Base-by-base conservation (phyloP, 2,329 filamentous ascomycete genomes). In the Ophiostoma tasmaniense region DNA sequence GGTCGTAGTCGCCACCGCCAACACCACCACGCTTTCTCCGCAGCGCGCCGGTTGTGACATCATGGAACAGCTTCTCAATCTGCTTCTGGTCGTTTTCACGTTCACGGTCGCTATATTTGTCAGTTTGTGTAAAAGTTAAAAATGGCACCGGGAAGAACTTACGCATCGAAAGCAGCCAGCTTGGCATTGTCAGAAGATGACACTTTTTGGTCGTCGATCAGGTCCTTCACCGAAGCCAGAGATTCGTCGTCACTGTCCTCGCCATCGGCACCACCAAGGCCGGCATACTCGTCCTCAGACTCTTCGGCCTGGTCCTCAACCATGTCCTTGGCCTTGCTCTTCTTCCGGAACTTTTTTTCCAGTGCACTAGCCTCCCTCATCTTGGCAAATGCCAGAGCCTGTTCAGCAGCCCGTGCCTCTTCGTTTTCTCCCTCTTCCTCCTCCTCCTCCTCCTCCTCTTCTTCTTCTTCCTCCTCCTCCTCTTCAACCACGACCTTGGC, bases 231-330 rank as follows among this genome's bases (percentile, higher is more conserved):
- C 8, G 90, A 84, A 14, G 79, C 86, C 37, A 88, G 88, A 69
- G 91, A 90, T 70, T 91, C 86, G 70, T 93, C 90, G 68, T 89
- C 89, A 61, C 85, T 89, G 72, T 94, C 92, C 73, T 98, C 94
- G 71, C 94, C 93, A 78, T 93, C 94, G 13, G 83, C 90, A 72
- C 95, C 95, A 73, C 95, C 95, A 11, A 99, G 83, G 4, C 95
- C 95, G 52, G 93, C 94, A 77, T 98, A 99, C 78, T 99, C 95
- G 76, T 99, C 95, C 76, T 99, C 96, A 0, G 95, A 99, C 79
- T 99, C 95, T 74, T 97, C 92, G 71, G 95, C 94, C 76, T 96
- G 93, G 73, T 97, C 95, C 73, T 98, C 87, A 50, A 99, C 84
- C 85, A 97, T 91, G 30, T 90, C 89, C 75, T 89, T 93, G 0